A percentile compares a stretch with the other conserved stretches of the same genome.
phyloP scores from a whole-genome alignment of 1,139 yeast genomes.

The Suhomyces guaymorum region DNA sequence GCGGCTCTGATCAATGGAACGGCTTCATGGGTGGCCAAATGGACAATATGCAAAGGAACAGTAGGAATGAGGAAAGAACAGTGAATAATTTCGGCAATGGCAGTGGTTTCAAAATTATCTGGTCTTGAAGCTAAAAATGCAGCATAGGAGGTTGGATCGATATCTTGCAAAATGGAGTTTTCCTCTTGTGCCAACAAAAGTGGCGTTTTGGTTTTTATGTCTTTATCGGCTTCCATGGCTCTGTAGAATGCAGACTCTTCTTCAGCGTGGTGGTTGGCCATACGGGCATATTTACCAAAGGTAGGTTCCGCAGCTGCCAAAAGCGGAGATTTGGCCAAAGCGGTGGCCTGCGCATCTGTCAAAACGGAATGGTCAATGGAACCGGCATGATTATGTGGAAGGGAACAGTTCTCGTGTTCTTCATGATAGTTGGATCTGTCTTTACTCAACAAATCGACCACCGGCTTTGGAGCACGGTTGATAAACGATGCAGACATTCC shows the following conservation, averaged over 20 bases:
- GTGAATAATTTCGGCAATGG: slow-evolving; percentile 67
- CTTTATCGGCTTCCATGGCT: slow-evolving; percentile 13
- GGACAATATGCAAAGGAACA: slow-evolving; percentile 83
- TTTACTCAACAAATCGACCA: slow-evolving; percentile 30
- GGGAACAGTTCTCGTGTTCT: slow-evolving; percentile 37
- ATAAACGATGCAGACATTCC: slow-evolving; percentile 52
- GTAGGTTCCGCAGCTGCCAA: slow-evolving; percentile 61
- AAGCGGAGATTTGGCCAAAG: slow-evolving; percentile 55
- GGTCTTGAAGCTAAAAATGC: slow-evolving; percentile 85
- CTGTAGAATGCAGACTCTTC: slow-evolving; percentile 20
- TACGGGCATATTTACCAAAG: slow-evolving; percentile 48
- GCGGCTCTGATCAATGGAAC: slow-evolving; percentile 72
- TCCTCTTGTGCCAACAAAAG: slow-evolving; percentile 47
- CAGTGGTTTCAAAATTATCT: slow-evolving; percentile 81
- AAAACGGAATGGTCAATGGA: slow-evolving; percentile 40
- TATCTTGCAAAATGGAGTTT: slow-evolving; percentile 42
- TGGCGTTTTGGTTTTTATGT: slow-evolving; percentile 35
- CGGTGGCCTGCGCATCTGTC: slow-evolving; percentile 50
- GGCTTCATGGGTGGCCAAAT: slow-evolving; percentile 82
- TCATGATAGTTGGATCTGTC: slow-evolving; percentile 21
- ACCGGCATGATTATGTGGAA: slow-evolving; percentile 44
- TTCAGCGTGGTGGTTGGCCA: slow-evolving; percentile 38
- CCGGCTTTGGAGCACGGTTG: slow-evolving; percentile 42
- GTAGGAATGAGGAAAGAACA: slow-evolving; percentile 62
- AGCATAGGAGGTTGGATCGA: slow-evolving; percentile 69